A percentile compares a stretch with the other conserved stretches of the same genome.
Conservation (phyloP, 345 rosid species). For the Physaria fendleri region DNA sequence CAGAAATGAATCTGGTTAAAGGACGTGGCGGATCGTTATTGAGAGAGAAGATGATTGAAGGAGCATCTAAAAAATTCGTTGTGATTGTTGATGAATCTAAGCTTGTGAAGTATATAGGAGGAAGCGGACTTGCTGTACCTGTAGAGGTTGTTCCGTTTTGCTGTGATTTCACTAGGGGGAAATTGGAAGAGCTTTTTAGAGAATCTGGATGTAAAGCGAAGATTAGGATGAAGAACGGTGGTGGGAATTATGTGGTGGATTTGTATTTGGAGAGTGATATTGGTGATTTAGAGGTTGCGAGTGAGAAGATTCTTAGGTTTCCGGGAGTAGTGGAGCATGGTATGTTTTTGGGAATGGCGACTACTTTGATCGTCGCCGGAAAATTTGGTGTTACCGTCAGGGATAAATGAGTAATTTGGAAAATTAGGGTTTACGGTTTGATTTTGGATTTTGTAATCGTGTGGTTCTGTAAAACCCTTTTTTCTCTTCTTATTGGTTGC, state of each 20-base stretch:
- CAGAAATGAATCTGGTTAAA: constrained; percentile 65
- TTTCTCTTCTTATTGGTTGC: constrained; percentile 11
- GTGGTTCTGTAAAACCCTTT: constrained; percentile 15
- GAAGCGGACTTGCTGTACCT: constrained; percentile 69
- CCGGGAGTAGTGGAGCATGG: constrained; percentile 95
- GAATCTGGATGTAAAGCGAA: constrained; percentile 62
- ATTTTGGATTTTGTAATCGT: not conserved
- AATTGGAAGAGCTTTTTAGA: constrained; percentile 44
- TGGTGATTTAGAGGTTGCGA: constrained; percentile 68
- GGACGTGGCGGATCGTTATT: constrained; percentile 89
- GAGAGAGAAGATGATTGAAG: constrained; percentile 92
- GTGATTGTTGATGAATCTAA: constrained; percentile 75
- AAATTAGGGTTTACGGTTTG: constrained; percentile 21
- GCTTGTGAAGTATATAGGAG: constrained; percentile 56
- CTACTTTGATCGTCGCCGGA: constrained; percentile 87
- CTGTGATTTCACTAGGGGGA: constrained; percentile 57
- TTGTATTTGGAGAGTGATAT: constrained; percentile 68
- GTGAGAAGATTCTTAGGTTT: constrained; percentile 58
- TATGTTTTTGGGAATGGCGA: constrained; percentile 87
- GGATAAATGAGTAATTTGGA: constrained; percentile 18
- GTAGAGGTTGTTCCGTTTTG: constrained; percentile 85
- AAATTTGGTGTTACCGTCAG: constrained; percentile 59
- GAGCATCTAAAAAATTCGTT: constrained; percentile 59
- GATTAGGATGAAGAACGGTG: constrained; percentile 40
- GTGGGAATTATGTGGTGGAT: constrained; percentile 75